Base-by-base conservation (phyloP, 225 moss, liverwort and hornwort species). In the Rhytidiadelphus loreus region DNA sequence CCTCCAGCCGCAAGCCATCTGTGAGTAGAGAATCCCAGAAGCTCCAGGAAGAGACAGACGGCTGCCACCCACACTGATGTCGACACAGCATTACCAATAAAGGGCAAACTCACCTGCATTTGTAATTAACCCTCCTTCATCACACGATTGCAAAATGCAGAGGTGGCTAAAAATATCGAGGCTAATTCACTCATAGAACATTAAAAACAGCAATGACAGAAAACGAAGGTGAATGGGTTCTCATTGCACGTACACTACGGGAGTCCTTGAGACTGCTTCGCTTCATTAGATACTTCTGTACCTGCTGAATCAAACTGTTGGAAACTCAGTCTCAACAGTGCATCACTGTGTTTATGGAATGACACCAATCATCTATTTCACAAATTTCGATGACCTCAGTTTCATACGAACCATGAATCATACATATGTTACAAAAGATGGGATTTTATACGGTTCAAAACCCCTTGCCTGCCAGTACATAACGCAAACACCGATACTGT, bases 31-130 rank as follows among this genome's bases (percentile, higher is more conserved):
- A 99, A 99, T 71, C 98, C 98, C 72, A 99, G 83, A 57, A 96
- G 94, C 91, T 99, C 98, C 97, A 97, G 89, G 84, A 97, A 97
- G 79, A 99, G 90, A 90, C 96, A 97, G 66, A 96, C 97, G 50
- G 98, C 97, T 79, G 98, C 98, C 88, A 99, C 96, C 97, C 98
- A 99, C 41, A 99, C 97, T 66, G 97, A 95, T 77, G 98, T 97
- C 72, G 96, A 97, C 53, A 97, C 96, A 56, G 98, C 90, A 90
- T 96, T 99, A 46, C 95, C 93, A 83, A 99, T 94, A 57, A 99
- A 99, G 56, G 95, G 96, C 86, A 95, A 94, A 86, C 97, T 96
- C 82, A 97, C 90, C 98, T 99, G 96, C 86, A 90, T 79, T 74
- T 56, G 21, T 20, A 76, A 56, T 79, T 30, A 16, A 74, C 70